Evolutionary conservation across 73 alveolate species (phyloP).

Genomic region (Blepharisma stoltei): DNA sequence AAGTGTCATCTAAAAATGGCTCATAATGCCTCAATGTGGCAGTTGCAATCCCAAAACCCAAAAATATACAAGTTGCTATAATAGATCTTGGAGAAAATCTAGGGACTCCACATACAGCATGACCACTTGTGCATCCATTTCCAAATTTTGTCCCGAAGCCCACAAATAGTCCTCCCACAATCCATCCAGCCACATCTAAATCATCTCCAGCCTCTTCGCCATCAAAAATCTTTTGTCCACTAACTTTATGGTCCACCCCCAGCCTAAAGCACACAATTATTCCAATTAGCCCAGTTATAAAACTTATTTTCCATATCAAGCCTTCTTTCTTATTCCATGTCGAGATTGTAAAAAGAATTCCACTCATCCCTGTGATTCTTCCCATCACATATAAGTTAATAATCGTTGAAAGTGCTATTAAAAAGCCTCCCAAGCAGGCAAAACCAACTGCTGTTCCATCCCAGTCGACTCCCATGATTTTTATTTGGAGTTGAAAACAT

Average conservation of each 20-base stretch:
- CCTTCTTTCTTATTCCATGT: conserved; percentile 47
- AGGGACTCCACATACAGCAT: conserved; percentile 95
- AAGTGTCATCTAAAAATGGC: background rate
- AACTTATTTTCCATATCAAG: conserved; percentile 17
- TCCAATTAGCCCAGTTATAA: conserved; percentile 58
- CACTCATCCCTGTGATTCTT: conserved; percentile 75
- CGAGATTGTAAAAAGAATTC: conserved; percentile 34
- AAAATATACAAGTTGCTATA: conserved; percentile 52
- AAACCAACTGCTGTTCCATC: background rate
- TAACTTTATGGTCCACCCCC: background rate
- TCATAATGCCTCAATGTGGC: conserved; percentile 37
- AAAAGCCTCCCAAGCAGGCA: conserved; percentile 62
- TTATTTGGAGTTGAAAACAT: too few species aligned
- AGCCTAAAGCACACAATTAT: conserved; percentile 27
- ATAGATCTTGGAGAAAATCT: conserved; percentile 77
- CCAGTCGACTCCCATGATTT: too few species aligned
- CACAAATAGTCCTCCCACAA: conserved; percentile 82
- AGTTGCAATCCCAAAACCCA: conserved; percentile 41
- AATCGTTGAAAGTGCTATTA: conserved; percentile 64
- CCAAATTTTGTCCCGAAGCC: conserved; percentile 97
- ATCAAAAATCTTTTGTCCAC: background rate
- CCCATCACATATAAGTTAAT: conserved; percentile 64
- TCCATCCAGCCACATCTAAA: conserved; percentile 51
- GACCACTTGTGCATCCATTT: conserved; percentile 98
- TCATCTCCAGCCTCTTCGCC: background rate